Percentiles rank a stretch among this genome's conserved stretches.
Evolutionary conservation across 2,329 filamentous ascomycete species (phyloP).

Genomic region (Lasiodiplodia sp.): DNA sequence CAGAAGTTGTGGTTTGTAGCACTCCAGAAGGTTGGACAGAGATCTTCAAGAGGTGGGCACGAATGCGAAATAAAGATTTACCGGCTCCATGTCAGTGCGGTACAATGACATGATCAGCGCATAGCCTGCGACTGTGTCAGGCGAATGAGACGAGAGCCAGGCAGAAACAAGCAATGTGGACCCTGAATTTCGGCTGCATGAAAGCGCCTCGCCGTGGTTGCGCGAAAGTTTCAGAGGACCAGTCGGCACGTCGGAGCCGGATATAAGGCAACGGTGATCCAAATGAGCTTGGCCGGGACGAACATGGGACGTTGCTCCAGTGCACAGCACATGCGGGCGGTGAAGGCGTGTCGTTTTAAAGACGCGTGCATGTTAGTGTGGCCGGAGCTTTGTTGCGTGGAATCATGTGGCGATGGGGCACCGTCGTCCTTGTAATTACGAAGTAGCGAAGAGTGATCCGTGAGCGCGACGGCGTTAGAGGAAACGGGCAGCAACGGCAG

Average conservation of each 20-base stretch:
- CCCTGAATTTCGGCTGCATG: no score
- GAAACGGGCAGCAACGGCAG: background rate
- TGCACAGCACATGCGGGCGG: background rate
- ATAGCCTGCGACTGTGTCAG: no score
- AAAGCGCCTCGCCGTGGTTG: no score
- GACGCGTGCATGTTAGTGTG: background rate
- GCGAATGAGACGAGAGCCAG: no score
- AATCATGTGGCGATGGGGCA: slow-evolving; percentile 8
- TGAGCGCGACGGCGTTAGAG: slow-evolving; percentile 8
- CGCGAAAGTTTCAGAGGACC: no score
- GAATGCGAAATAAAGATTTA: slow-evolving; percentile 8
- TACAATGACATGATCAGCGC: no score
- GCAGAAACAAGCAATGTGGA: no score
- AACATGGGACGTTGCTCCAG: background rate
- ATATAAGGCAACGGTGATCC: no score
- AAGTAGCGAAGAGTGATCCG: slow-evolving; percentile 12
- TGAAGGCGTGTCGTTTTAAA: background rate
- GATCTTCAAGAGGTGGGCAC: background rate
- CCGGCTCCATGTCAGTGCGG: background rate
- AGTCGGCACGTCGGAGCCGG: no score
- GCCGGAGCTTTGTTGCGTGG: background rate
- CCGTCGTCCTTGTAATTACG: slow-evolving; percentile 20
- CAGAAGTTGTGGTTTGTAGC: no score
- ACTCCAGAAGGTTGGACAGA: no score
- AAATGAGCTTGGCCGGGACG: no score